Percentiles rank a stretch among this genome's conserved stretches.
Conservation (phyloP, 495 filamentous ascomycete species). For the Penicillium ochrochloron region DNA sequence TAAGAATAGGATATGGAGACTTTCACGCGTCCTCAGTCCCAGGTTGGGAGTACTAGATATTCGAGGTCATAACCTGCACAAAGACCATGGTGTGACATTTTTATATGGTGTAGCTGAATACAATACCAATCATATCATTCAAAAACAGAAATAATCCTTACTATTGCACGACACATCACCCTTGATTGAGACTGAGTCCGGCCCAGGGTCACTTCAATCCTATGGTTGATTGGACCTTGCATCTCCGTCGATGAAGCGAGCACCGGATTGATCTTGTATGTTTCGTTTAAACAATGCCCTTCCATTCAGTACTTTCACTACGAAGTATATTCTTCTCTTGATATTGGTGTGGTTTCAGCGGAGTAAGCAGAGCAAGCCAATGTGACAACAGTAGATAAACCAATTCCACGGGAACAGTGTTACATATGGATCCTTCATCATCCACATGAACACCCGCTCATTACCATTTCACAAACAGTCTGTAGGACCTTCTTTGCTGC, state of each 20-base stretch:
- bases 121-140: not conserved
- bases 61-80: not conserved
- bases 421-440: not conserved
- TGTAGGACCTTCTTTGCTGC: no score
- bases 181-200: not conserved
- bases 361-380: not conserved
- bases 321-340: no score
- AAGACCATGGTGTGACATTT: not conserved
- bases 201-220: not conserved
- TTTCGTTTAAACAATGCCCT: not conserved
- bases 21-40: not conserved
- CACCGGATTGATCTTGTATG: not conserved
- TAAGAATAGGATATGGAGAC: not conserved
- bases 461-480: not conserved
- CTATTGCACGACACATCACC: not conserved
- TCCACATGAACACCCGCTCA: not conserved
- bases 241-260: not conserved
- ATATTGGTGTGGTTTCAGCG: not conserved
- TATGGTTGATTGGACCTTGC: not conserved
- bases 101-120: not conserved
- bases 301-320: no score
- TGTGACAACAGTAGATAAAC: not conserved
- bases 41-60: not conserved
- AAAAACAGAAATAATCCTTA: not conserved
- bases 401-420: not conserved